phyloP scores from a whole-genome alignment of 2,329 filamentous ascomycete species.

The Aspergillus sojae region DNA sequence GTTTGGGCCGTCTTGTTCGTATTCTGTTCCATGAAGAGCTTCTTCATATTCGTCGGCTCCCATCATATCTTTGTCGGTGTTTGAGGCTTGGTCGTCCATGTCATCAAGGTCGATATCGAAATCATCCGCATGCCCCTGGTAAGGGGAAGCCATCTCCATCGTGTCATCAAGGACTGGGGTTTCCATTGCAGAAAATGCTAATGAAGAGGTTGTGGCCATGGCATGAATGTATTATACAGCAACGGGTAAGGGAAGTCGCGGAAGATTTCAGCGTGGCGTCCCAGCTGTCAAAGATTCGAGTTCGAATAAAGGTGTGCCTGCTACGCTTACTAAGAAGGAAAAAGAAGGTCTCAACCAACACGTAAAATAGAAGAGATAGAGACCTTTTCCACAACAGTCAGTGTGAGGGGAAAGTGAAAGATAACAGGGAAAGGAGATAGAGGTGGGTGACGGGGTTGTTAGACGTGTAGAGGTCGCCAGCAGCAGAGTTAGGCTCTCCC shows the following conservation, averaged over 20 bases:
- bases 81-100: constrained; percentile 58
- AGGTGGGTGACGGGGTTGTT: constrained; percentile 10
- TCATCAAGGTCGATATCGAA: constrained; percentile 64
- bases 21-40: constrained; percentile 33
- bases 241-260: constrained; percentile 18
- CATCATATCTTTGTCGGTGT: constrained; percentile 55
- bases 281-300: constrained; percentile 7
- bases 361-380: constrained; percentile 3
- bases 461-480: constrained; percentile 14
- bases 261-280: constrained; percentile 24
- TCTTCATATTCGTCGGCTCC: constrained; percentile 43
- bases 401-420: neutral
- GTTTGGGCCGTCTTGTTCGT: constrained; percentile 32
- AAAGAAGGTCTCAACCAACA: neutral
- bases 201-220: constrained; percentile 38
- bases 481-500: constrained; percentile 14
- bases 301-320: constrained; percentile 1
- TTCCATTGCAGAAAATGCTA: constrained; percentile 40
- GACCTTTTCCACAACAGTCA: neutral
- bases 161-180: constrained; percentile 43
- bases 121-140: constrained; percentile 50
- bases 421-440: constrained; percentile 11
- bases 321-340: constrained; percentile 6
- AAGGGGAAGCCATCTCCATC: constrained; percentile 47
- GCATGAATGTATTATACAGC: constrained; percentile 24